Conservation (phyloP, 306 rosid species). For the Oemleria cerasiformis region DNA sequence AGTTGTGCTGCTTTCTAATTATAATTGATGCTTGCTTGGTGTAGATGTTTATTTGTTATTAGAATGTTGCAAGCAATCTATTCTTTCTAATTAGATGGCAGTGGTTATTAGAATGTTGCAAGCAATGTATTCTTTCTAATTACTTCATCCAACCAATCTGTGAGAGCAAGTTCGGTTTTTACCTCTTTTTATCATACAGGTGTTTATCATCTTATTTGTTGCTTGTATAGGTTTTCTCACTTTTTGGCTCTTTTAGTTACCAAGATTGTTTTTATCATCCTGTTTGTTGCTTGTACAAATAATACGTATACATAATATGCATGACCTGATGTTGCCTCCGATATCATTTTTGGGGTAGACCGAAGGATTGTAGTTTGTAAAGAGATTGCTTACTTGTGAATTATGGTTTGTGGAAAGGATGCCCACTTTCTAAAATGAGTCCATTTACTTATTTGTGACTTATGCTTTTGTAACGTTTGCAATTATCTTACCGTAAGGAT, state of each 20-base stretch:
- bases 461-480: conserved; percentile 6
- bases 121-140: too few species aligned
- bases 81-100: too few species aligned
- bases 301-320: not conserved
- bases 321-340: not conserved
- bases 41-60: too few species aligned
- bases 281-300: not conserved
- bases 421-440: not conserved
- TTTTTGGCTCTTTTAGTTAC: not conserved
- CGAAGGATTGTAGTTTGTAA: not conserved
- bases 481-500: conserved; percentile 5
- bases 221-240: conserved; percentile 63
- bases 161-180: too few species aligned
- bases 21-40: too few species aligned
- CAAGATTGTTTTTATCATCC: not conserved
- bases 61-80: too few species aligned
- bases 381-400: not conserved
- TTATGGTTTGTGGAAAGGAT: not conserved
- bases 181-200: too few species aligned
- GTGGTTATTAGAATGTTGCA: too few species aligned
- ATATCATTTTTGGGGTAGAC: not conserved
- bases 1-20: too few species aligned
- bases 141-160: too few species aligned
- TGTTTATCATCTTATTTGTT: too few species aligned
- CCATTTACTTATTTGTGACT: not conserved